Conservation (phyloP, 2,329 filamentous ascomycete genomes). For the Beauveria pseudobassiana region DNA sequence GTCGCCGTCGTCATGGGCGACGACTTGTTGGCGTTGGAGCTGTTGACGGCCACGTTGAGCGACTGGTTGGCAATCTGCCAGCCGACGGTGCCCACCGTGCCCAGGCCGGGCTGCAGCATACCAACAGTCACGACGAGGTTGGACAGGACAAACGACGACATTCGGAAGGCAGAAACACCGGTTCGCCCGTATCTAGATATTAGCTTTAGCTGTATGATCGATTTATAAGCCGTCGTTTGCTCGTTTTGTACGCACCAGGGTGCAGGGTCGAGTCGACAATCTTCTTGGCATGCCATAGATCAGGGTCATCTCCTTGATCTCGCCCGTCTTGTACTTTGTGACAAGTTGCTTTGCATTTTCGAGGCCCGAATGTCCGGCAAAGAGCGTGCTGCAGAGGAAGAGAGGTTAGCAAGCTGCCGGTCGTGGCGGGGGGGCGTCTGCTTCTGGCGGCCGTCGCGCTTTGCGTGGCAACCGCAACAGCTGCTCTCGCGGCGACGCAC, state of each 20-base stretch:
- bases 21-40: constrained; percentile 95
- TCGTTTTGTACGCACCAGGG: constrained; percentile 57
- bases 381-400: constrained; percentile 61
- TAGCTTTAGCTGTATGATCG: not conserved
- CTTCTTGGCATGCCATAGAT: constrained; percentile 94
- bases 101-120: constrained; percentile 88
- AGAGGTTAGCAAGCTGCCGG: not conserved
- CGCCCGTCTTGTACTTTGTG: constrained; percentile 78
- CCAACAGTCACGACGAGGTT: constrained; percentile 93
- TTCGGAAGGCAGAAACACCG: constrained; percentile 89
- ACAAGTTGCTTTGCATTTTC: constrained; percentile 80
- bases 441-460: not conserved
- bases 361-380: constrained; percentile 70
- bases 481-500: constrained; percentile 47
- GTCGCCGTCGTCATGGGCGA: constrained; percentile 75
- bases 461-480: not conserved
- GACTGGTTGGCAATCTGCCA: constrained; percentile 98
- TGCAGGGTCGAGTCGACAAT: constrained; percentile 94
- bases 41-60: constrained; percentile 96
- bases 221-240: constrained; percentile 11
- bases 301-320: constrained; percentile 72
- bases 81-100: constrained; percentile 73
- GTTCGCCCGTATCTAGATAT: constrained; percentile 72
- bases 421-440: no score
- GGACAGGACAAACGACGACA: constrained; percentile 91